phyloP scores from a whole-genome alignment of 805 yeast genomes.

The Ogataea paraovalis region DNA sequence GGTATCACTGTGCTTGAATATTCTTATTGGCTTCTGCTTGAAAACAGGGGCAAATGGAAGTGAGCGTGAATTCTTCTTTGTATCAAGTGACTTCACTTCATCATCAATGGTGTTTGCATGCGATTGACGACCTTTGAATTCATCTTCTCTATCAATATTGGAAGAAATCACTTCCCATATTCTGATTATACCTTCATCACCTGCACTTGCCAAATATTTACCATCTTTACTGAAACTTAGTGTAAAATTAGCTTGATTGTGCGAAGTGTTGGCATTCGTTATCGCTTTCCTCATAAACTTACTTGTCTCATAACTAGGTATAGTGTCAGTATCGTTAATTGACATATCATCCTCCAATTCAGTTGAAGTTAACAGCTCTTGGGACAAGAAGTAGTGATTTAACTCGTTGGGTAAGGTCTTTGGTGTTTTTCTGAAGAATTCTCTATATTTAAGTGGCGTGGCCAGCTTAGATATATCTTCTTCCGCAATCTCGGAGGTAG shows the following conservation, averaged over 20 bases:
- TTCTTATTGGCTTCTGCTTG: conserved; percentile 57
- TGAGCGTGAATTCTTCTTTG: conserved; percentile 21
- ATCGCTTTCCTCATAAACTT: neutral
- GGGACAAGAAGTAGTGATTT: conserved; percentile 58
- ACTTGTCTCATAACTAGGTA: neutral
- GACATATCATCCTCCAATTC: conserved; percentile 2
- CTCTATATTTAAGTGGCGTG: conserved; percentile 52
- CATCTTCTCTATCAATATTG: conserved; percentile 53
- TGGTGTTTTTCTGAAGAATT: conserved; percentile 41
- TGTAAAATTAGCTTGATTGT: conserved; percentile 58
- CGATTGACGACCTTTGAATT: neutral
- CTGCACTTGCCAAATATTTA: conserved; percentile 77
- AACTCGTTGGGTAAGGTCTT: conserved; percentile 43
- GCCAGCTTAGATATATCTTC: conserved; percentile 40
- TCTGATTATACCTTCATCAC: conserved; percentile 63
- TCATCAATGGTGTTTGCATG: neutral
- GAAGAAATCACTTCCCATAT: conserved; percentile 81
- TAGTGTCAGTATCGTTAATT: neutral
- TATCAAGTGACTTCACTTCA: conserved; percentile 4
- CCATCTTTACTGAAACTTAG: conserved; percentile 78
- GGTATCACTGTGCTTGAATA: conserved; percentile 60
- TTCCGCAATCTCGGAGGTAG: conserved; percentile 12
- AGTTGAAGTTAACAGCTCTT: conserved; percentile 43
- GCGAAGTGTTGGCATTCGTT: conserved; percentile 6
- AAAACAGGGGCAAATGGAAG: conserved; percentile 69